Percentiles rank a stretch among this genome's conserved stretches.
Evolutionary conservation across 2,329 filamentous ascomycete genomes (phyloP).

Genomic region (Pseudogymnoascus sp.): DNA sequence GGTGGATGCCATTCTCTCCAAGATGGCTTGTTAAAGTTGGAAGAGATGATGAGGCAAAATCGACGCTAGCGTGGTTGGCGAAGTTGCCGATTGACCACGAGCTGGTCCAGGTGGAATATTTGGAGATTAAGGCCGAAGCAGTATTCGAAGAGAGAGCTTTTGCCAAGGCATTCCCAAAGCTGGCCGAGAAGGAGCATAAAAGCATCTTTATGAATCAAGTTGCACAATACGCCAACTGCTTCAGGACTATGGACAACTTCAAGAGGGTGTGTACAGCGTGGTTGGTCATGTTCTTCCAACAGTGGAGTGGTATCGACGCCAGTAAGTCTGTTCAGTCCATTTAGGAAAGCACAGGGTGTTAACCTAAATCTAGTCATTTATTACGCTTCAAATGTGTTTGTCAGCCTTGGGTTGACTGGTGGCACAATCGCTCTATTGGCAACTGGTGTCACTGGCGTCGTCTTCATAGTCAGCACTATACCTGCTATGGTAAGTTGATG

Average conservation of each 20-base stretch:
- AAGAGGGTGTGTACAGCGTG: slow-evolving; percentile 38
- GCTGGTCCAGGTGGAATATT: slow-evolving; percentile 36
- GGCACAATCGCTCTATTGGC: slow-evolving; percentile 52
- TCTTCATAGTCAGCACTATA: slow-evolving; percentile 34
- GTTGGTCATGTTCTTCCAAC: slow-evolving; percentile 42
- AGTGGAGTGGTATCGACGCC: slow-evolving; percentile 37
- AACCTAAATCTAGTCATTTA: slow-evolving; percentile 41
- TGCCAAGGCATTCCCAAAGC: slow-evolving; percentile 37
- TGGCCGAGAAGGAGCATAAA: slow-evolving; percentile 34
- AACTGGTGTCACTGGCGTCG: slow-evolving; percentile 55
- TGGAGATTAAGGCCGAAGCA: slow-evolving; percentile 40
- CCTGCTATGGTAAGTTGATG: slow-evolving; percentile 25
- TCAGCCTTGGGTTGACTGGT: slow-evolving; percentile 52
- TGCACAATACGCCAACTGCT: slow-evolving; percentile 42
- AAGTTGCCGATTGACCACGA: slow-evolving; percentile 34
- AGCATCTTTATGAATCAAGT: slow-evolving; percentile 38
- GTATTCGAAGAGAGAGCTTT: slow-evolving; percentile 37
- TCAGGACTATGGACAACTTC: slow-evolving; percentile 42
- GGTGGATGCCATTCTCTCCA: slow-evolving; percentile 37
- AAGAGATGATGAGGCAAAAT: slow-evolving; percentile 41
- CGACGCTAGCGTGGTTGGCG: slow-evolving; percentile 36
- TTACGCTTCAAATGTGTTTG: slow-evolving; percentile 54
- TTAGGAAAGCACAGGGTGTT: slow-evolving; percentile 16
- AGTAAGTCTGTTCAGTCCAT: slow-evolving; percentile 12
- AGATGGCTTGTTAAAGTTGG: slow-evolving; percentile 38